Conservation (phyloP, 192 early-diverging fungal genomes). For the Kappamyces sp. region DNA sequence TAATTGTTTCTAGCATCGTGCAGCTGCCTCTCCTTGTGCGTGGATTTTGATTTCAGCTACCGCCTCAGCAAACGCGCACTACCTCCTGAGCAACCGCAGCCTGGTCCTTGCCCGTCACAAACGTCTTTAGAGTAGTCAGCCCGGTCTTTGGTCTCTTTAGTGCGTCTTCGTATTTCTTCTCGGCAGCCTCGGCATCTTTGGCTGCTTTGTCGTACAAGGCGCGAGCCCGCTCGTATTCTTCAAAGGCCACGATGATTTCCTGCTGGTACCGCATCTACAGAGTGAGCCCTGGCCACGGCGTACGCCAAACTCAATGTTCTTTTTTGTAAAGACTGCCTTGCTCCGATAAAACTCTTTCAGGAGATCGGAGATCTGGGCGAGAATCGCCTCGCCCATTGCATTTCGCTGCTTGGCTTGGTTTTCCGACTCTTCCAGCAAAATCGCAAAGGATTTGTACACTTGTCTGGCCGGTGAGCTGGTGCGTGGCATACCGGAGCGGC, state of each 20-base stretch:
- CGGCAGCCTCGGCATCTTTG: constrained; percentile 35
- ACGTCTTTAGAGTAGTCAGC: constrained; percentile 32
- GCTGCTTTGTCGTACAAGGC: constrained; percentile 38
- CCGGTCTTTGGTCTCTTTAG: constrained; percentile 40
- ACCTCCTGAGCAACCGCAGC: constrained; percentile 39
- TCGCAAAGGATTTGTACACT: constrained; percentile 30
- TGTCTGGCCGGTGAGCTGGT: constrained; percentile 15
- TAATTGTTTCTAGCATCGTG: constrained; percentile 41
- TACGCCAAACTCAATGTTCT: constrained; percentile 22
- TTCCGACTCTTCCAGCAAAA: constrained; percentile 33
- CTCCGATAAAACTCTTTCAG: constrained; percentile 35
- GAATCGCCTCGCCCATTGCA: constrained; percentile 23
- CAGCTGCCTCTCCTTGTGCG: constrained; percentile 25
- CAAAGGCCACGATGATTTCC: constrained; percentile 38
- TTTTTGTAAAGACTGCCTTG: constrained; percentile 22
- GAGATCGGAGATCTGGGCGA: constrained; percentile 33
- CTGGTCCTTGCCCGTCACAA: constrained; percentile 39
- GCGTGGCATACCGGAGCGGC: no score
- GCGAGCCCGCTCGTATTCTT: constrained; percentile 39
- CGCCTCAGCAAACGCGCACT: not conserved
- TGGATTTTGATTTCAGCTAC: constrained; percentile 34
- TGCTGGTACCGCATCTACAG: constrained; percentile 33
- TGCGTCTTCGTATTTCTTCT: constrained; percentile 41
- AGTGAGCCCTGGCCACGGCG: constrained; percentile 4
- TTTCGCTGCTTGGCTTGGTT: constrained; percentile 22